A percentile compares a stretch with the other conserved stretches of the same genome.
These are phyloP conservation scores for Ceratobasidium sp. DNA, from an alignment of 1,284 basidiomycete genomes.

Conservation along the genomic window DNA sequence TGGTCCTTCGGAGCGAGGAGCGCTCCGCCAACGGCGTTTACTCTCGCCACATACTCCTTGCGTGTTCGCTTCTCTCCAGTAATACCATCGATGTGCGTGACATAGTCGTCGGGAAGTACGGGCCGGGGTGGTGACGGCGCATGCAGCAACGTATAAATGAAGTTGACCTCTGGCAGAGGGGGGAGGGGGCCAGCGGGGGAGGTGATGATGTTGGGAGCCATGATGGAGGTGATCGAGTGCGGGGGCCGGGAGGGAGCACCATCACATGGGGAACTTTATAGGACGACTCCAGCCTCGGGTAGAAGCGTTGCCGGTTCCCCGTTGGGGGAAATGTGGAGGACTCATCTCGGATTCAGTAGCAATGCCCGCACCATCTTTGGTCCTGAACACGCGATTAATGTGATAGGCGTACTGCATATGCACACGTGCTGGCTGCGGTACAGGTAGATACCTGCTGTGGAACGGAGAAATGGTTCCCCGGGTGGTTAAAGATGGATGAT, in stretches of 20 bases:
- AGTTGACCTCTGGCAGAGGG: constrained; percentile 31
- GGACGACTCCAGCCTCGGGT: too few relatives aligned
- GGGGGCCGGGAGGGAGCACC: constrained; percentile 5
- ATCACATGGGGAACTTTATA: constrained; percentile 30
- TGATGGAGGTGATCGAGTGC: constrained; percentile 10
- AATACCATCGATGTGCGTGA: constrained; percentile 33
- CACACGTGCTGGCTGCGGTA: too few relatives aligned
- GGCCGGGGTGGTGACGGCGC: constrained; percentile 28
- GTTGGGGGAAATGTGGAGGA: background rate
- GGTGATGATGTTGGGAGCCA: constrained; percentile 15
- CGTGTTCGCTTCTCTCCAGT: constrained; percentile 29
- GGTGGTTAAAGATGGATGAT: too few relatives aligned
- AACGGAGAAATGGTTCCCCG: too few relatives aligned
- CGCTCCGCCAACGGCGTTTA: constrained; percentile 8
- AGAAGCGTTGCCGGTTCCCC: constrained; percentile 27
- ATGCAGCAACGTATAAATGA: constrained; percentile 6
- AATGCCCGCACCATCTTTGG: too few relatives aligned
- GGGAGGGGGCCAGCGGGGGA: constrained; percentile 29
- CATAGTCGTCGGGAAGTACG: constrained; percentile 24
- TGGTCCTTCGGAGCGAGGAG: constrained; percentile 19
- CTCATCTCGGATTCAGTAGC: too few relatives aligned
- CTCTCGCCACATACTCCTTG: background rate
- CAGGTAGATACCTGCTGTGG: too few relatives aligned
- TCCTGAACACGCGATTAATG: too few relatives aligned
- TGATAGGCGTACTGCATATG: too few relatives aligned